Percentiles rank a stretch among this genome's conserved stretches.
Conservation (phyloP, 805 yeast species). For the Cyberlindnera mrakii region DNA sequence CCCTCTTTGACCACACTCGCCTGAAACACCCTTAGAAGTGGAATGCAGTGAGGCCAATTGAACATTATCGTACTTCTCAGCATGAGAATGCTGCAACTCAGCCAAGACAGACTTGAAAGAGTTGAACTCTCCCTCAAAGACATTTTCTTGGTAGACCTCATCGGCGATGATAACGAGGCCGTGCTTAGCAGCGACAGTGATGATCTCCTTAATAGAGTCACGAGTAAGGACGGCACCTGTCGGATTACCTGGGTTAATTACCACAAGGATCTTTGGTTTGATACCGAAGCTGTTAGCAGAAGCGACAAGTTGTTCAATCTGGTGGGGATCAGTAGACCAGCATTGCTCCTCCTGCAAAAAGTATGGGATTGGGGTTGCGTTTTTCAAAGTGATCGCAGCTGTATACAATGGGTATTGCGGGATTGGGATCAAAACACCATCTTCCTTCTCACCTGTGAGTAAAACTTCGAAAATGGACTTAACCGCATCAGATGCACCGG, state of each 20-base stretch:
- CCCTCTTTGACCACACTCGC: conserved; percentile 99
- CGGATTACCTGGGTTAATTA: conserved; percentile 98
- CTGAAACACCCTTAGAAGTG: conserved; percentile 95
- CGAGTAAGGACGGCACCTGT: conserved; percentile 79
- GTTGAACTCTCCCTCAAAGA: conserved; percentile 73
- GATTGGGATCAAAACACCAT: conserved; percentile 88
- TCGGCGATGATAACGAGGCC: conserved; percentile 90
- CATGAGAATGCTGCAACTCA: conserved; percentile 48
- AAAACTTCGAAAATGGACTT: conserved; percentile 66
- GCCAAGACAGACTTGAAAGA: conserved; percentile 80
- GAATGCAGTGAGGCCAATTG: conserved; percentile 93
- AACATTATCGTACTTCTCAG: conserved; percentile 55
- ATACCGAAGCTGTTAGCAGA: conserved; percentile 47
- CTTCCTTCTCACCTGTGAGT: conserved; percentile 49
- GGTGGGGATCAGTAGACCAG: conserved; percentile 78
- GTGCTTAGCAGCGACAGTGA: conserved; percentile 76
- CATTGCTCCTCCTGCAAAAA: conserved; percentile 70
- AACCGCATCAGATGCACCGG: conserved; percentile 97
- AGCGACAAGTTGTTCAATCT: conserved; percentile 49
- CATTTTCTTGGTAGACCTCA: conserved; percentile 95
- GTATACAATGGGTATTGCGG: conserved; percentile 98
- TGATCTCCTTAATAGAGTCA: conserved; percentile 62
- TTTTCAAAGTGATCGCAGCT: conserved; percentile 83
- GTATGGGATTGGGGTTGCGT: conserved; percentile 81
- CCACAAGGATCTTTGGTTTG: conserved; percentile 72